Percentiles rank a stretch among this genome's conserved stretches.
Evolutionary conservation across 1,284 basidiomycete genomes (phyloP).

Genomic region (Cryptococcus hybrid): DNA sequence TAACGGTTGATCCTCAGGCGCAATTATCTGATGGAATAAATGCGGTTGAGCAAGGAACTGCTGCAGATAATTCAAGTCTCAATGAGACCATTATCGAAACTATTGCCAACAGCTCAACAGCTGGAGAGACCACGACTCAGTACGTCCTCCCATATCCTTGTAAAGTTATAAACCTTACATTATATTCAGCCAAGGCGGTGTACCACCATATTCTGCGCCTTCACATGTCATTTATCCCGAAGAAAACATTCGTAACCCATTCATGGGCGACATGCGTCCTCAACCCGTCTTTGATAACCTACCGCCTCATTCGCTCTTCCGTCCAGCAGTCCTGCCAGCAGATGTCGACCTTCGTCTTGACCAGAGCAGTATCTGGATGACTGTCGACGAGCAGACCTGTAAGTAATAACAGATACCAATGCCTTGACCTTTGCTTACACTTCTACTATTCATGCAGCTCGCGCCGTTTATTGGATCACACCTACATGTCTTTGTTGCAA

Average conservation of each 20-base stretch:
- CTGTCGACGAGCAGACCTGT: slow-evolving; percentile 25
- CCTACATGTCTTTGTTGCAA: slow-evolving; percentile 30
- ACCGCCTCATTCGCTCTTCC: slow-evolving; percentile 23
- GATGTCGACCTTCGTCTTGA: slow-evolving; percentile 37
- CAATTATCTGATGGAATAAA: too few relatives aligned
- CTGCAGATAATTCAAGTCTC: too few relatives aligned
- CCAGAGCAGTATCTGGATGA: slow-evolving; percentile 35
- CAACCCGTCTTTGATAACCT: slow-evolving; percentile 26
- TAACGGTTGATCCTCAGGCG: too few relatives aligned
- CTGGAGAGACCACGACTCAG: too few relatives aligned
- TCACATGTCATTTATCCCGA: slow-evolving; percentile 91
- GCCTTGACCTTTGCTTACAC: background rate
- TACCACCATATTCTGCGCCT: slow-evolving; percentile 74
- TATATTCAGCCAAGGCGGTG: too few relatives aligned
- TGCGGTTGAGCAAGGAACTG: too few relatives aligned
- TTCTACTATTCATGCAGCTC: slow-evolving; percentile 10
- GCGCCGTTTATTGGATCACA: slow-evolving; percentile 35
- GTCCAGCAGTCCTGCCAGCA: slow-evolving; percentile 29
- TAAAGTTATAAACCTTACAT: too few relatives aligned
- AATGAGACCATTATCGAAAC: too few relatives aligned
- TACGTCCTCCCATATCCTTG: too few relatives aligned
- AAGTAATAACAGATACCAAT: slow-evolving; percentile 2
- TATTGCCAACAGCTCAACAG: too few relatives aligned
- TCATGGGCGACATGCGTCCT: slow-evolving; percentile 7
- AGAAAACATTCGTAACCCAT: slow-evolving; percentile 61